Evolutionary conservation across 352 stramenopile species (phyloP).

Genomic region (Globisporangium heterothallicum): DNA sequence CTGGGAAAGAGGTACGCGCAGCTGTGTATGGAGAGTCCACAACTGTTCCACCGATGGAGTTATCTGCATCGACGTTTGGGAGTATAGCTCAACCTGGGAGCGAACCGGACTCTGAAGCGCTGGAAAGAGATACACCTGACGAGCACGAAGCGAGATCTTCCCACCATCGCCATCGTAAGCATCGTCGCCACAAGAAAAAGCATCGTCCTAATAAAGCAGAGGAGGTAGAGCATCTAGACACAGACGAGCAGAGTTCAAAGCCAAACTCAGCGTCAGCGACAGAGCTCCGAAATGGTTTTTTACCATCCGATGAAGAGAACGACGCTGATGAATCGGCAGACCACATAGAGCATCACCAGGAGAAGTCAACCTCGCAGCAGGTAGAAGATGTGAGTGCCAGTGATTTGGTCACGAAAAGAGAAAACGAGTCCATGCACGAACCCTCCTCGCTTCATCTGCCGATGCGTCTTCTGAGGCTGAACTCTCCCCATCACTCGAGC

Average conservation of each 20-base stretch:
- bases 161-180: neutral
- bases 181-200: constrained; percentile 6
- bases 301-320: neutral
- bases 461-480: neutral
- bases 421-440: neutral
- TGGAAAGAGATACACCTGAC: neutral
- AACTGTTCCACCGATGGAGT: too few relatives aligned
- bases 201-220: neutral
- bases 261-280: too few relatives aligned
- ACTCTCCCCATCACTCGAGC: constrained; percentile 2
- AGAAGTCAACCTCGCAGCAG: neutral
- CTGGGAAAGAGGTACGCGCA: too few relatives aligned
- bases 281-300: too few relatives aligned
- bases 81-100: neutral
- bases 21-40: too few relatives aligned
- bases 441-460: neutral
- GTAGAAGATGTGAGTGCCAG: neutral
- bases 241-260: neutral
- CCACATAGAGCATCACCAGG: neutral
- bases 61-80: too few relatives aligned
- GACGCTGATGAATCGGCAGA: neutral
- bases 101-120: neutral
- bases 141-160: neutral
- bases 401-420: constrained; percentile 4
- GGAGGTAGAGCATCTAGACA: neutral